Percentiles rank a stretch among this genome's conserved stretches.
phyloP scores from a whole-genome alignment of 1,284 basidiomycete species.

The Puccinia brachypodii region DNA sequence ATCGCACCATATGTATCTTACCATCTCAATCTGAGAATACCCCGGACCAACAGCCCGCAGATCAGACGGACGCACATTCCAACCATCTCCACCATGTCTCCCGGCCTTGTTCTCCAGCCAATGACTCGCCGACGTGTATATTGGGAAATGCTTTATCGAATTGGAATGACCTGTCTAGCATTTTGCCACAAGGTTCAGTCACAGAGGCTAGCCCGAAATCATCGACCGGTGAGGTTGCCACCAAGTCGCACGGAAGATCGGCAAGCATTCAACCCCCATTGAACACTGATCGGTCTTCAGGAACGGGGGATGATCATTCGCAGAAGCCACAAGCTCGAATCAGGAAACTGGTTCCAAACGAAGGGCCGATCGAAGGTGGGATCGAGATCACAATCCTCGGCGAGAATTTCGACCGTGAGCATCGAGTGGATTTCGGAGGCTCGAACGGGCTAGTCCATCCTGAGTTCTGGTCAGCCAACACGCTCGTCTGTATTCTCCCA shows the following conservation, averaged over 20 bases:
- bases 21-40: slow-evolving; percentile 26
- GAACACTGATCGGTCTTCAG: slow-evolving; percentile 48
- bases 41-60: background rate
- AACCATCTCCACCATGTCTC: background rate
- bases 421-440: slow-evolving; percentile 75
- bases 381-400: slow-evolving; percentile 94
- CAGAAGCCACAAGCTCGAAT: slow-evolving; percentile 57
- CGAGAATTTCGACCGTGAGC: slow-evolving; percentile 69
- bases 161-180: slow-evolving; percentile 22
- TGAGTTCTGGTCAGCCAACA: slow-evolving; percentile 88
- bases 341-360: slow-evolving; percentile 74
- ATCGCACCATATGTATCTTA: slow-evolving; percentile 1
- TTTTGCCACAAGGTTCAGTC: slow-evolving; percentile 47
- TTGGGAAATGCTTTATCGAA: slow-evolving; percentile 54
- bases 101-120: slow-evolving; percentile 28
- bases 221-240: slow-evolving; percentile 46
- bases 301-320: slow-evolving; percentile 48
- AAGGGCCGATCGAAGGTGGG: slow-evolving; percentile 78
- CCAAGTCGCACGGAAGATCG: slow-evolving; percentile 45
- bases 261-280: slow-evolving; percentile 11
- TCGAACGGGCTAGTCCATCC: slow-evolving; percentile 78
- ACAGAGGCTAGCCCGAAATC: slow-evolving; percentile 50
- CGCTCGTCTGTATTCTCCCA: slow-evolving; percentile 87
- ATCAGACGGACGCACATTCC: background rate
- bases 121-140: slow-evolving; percentile 55